Percentiles rank a stretch among this genome's conserved stretches.
Evolutionary conservation across 345 rosid genomes (phyloP).

Genomic region (Pugionium cornutum): DNA sequence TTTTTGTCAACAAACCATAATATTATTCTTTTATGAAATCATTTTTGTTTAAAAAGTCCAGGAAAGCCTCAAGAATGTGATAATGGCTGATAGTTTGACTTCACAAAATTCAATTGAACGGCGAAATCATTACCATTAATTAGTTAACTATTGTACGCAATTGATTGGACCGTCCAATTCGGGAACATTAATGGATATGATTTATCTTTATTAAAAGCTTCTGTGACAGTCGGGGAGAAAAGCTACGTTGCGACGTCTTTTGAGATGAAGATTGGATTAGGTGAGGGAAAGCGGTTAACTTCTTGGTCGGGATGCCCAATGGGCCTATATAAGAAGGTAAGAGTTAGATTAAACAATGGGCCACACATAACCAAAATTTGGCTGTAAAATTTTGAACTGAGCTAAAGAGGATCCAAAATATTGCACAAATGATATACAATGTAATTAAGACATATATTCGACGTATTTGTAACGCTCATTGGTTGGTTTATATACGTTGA

Average conservation of each 20-base stretch:
- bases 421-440: neutral
- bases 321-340: neutral
- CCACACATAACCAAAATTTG: neutral
- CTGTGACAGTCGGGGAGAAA: neutral
- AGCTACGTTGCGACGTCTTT: slow-evolving; percentile 27
- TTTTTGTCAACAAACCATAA: neutral
- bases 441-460: slow-evolving; percentile 25
- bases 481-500: slow-evolving; percentile 15
- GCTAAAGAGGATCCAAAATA: neutral
- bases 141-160: slow-evolving; percentile 10
- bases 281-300: neutral
- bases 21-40: too few species aligned
- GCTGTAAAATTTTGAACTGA: neutral
- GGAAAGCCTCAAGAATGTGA: slow-evolving; percentile 33
- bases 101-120: neutral
- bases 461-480: slow-evolving; percentile 42
- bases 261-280: neutral
- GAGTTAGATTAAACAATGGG: neutral
- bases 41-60: neutral
- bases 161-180: slow-evolving; percentile 35
- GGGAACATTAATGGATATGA: slow-evolving; percentile 15
- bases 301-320: neutral
- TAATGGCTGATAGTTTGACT: slow-evolving; percentile 26
- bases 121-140: slow-evolving; percentile 22
- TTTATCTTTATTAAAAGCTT: slow-evolving; percentile 4